Evolutionary conservation across 192 early-diverging fungal species (phyloP), one percentile per base, ranked within the genome.

Genomic region (Coemansia sp.): DNA sequence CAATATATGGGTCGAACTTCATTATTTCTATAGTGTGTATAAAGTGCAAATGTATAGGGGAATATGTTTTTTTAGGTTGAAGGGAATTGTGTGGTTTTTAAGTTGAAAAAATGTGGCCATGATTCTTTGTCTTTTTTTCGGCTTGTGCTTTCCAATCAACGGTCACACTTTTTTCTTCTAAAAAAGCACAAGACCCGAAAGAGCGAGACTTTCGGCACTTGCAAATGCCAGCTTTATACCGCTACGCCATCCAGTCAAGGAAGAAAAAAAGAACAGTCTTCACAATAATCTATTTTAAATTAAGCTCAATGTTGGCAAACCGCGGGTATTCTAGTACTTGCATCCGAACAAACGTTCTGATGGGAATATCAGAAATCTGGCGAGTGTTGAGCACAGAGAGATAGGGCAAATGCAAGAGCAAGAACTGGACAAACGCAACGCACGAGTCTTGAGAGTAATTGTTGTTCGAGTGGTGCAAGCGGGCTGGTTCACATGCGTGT

Each of bases 121-220:
- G 32, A 2, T 45, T 45, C 14, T 45, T 45, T 45, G 12, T 4
- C 14, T 41, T 45, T 41, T 45, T 45, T 45, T 45, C 41, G 12
- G 12, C 41, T 45, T 45, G 7, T 45, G 14, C 2, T n/a, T 5
- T 45, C 41, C 41, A 45, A 10, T 45, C 41, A 45, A 45, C 41
- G 41, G 41, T 20, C 51, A 23, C 51, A 52, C 12, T 52, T 27
- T 54, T 54, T 22, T 29, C 3, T 54, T 23, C 1, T 16, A 45
- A 45, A n/a, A 16, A 8, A n/a, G 7, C 7, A 45, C 2, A n/a
- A 13, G 41, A 1, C 13, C 13, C 9, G 13, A 45, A n/a, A 45
- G 16, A 45, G 4, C 12, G 10, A 54, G 52, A 54, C 52, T 52
- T 52, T 54, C 52, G 52, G 52, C 52, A 54, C 16, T 27, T 10